Conservation (phyloP, 768 basidiomycete genomes). For the Boletus coccyginus region DNA sequence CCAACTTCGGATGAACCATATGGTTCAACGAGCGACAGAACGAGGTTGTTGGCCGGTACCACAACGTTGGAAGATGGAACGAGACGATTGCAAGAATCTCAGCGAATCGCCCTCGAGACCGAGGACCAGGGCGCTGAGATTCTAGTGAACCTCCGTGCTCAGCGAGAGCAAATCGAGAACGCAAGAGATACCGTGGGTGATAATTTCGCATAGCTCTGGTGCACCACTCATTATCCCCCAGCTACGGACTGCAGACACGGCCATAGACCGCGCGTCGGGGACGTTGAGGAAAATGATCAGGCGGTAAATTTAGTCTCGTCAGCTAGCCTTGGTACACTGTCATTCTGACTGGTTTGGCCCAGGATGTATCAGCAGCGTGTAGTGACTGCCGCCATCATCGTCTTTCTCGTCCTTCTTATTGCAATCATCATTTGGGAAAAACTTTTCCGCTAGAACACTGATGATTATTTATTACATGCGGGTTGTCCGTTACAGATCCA, state of each 20-base stretch:
- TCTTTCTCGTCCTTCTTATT: slow-evolving; percentile 82
- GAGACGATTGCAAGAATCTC: slow-evolving; percentile 82
- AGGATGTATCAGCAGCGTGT: slow-evolving; percentile 98
- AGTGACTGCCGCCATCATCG: slow-evolving; percentile 82
- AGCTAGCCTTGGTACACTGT: slow-evolving; percentile 5
- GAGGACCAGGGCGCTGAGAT: slow-evolving; percentile 96
- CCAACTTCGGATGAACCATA: slow-evolving; percentile 79
- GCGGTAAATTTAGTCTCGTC: slow-evolving; percentile 54
- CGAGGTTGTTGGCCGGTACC: slow-evolving; percentile 77
- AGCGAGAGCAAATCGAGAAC: slow-evolving; percentile 94
- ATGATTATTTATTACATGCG: slow-evolving; percentile 17
- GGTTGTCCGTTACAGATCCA: slow-evolving; percentile 11
- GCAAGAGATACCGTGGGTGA: slow-evolving; percentile 77
- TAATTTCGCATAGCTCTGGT: neutral
- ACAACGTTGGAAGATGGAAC: slow-evolving; percentile 80
- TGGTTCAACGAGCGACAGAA: slow-evolving; percentile 64
- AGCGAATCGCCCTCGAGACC: slow-evolving; percentile 91
- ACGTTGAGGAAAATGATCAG: slow-evolving; percentile 95
- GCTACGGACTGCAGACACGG: slow-evolving; percentile 83
- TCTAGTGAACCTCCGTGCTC: slow-evolving; percentile 74
- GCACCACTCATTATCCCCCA: slow-evolving; percentile 27
- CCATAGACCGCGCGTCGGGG: slow-evolving; percentile 87
- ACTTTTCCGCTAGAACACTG: slow-evolving; percentile 41
- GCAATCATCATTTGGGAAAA: slow-evolving; percentile 80
- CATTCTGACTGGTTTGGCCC: slow-evolving; percentile 18